These are phyloP conservation scores for Rhododendron kiyosumense DNA, from an alignment of 148 eudicot genomes.

Conservation along the genomic window DNA sequence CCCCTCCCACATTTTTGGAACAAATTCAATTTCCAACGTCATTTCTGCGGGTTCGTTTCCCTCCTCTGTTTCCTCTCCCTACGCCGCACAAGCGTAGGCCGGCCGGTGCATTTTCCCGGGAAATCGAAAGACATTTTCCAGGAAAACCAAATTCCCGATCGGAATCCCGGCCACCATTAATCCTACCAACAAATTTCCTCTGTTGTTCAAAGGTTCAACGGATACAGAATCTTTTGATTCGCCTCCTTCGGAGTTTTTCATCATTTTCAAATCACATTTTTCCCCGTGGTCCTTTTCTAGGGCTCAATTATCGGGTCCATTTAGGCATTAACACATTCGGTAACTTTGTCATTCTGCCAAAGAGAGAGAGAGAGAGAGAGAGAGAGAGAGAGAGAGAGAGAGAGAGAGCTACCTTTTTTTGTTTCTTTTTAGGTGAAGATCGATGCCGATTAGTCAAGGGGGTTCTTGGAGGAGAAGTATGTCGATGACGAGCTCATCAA, in stretches of 20 bases:
- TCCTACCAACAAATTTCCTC: neutral
- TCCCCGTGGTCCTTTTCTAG: neutral
- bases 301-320: neutral
- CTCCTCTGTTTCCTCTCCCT: neutral
- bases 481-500: slow-evolving; percentile 14
- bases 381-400: neutral
- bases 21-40: neutral
- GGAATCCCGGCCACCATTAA: neutral
- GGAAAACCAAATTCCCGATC: neutral
- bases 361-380: neutral
- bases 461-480: slow-evolving; percentile 30
- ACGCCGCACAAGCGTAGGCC: neutral
- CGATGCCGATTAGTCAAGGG: slow-evolving; percentile 34
- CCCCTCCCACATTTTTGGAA: neutral
- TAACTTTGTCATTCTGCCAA: neutral
- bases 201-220: neutral
- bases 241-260: neutral
- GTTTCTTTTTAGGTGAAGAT: neutral
- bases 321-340: neutral
- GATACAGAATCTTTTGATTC: neutral
- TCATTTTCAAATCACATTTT: neutral
- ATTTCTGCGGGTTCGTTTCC: neutral
- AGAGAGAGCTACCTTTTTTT: too few relatives aligned
- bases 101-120: slow-evolving; percentile 7
- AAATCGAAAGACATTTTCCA: neutral